Conservation (phyloP, 2,329 filamentous ascomycete genomes). For the Ascochyta pisi region DNA sequence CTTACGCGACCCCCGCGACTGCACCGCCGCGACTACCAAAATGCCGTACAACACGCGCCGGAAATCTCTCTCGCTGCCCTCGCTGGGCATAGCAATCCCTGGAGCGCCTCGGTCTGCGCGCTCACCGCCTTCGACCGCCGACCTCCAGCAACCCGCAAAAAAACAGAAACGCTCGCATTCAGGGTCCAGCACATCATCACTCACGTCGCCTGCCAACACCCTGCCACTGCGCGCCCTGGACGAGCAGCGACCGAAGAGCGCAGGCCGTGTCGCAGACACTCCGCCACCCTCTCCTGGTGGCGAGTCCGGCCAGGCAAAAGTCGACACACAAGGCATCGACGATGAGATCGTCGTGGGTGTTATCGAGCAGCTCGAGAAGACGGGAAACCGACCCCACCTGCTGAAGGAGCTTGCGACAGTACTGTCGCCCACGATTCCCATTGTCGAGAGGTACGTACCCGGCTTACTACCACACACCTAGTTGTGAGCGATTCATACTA, state of each 20-base stretch:
- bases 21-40: conserved; percentile 29
- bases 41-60: conserved; percentile 98
- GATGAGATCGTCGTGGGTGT: conserved; percentile 95
- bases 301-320: conserved; percentile 60
- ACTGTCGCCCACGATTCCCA: conserved; percentile 76
- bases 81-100: conserved; percentile 86
- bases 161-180: conserved; percentile 79
- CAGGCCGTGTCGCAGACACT: conserved; percentile 65
- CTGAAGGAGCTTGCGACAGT: conserved; percentile 91
- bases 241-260: conserved; percentile 54
- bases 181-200: conserved; percentile 48
- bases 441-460: conserved; percentile 85
- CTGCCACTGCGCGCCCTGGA: conserved; percentile 55
- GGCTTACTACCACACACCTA: conserved; percentile 23
- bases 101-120: conserved; percentile 58
- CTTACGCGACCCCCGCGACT: conserved; percentile 14
- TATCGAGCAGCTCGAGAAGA: conserved; percentile 85
- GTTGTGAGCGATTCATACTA: conserved; percentile 42
- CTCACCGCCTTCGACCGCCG: conserved; percentile 63
- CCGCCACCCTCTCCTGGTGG: conserved; percentile 76
- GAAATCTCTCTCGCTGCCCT: conserved; percentile 92
- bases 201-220: conserved; percentile 55
- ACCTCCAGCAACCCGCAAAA: conserved; percentile 64
- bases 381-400: conserved; percentile 88
- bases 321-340: conserved; percentile 84